Evolutionary conservation across 495 filamentous ascomycete species (phyloP), one percentile per base, ranked within the genome.

Genomic region (Penicillium pancosmium): DNA sequence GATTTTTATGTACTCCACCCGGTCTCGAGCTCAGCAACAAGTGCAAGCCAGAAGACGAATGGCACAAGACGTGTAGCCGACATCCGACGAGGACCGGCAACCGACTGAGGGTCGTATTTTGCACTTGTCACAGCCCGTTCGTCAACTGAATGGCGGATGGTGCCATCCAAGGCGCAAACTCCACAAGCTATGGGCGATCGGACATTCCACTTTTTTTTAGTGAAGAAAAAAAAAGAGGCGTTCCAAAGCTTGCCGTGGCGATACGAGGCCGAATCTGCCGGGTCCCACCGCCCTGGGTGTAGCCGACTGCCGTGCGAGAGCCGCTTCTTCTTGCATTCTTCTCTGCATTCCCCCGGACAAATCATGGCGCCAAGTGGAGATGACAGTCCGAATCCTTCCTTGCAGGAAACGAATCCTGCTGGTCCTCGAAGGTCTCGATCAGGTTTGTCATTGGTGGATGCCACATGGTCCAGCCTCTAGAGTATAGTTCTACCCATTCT

Each of bases 1-100:
- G 60, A 66, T 59, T 62, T 63, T 62, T 62, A 62, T 59, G 44
- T 62, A 52, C 60, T 66, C 59, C 63, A 60, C 60, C 31, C 40
- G n/a, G 19, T 52, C 19, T 46, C 8, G 47, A 31, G 19, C 25
- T 62, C 36, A 35, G 34, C 5, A 16, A 44, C 16, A 16, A 44
- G 13, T 27, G 35, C 5, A 19, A 35, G 21, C 41, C 19, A n/a
- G 4, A 44, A n/a, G 15, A 44, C 59, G 59, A 59, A 62, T 62
- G 33, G 50, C 2, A n/a, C 4, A 10, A 11, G 16, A 3, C 16
- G 13, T 41, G 31, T 49, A 50, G 54, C 53, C 63, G 63, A 66
- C 41, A 66, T 57, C 63, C 60, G 63, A 52, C 11, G 19, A 25
- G 27, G 23, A 7, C 55, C 58, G 58, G 21, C 18, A 61, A 38